phyloP scores from a whole-genome alignment of 148 eudicot species.

The Limonium bicolor region DNA sequence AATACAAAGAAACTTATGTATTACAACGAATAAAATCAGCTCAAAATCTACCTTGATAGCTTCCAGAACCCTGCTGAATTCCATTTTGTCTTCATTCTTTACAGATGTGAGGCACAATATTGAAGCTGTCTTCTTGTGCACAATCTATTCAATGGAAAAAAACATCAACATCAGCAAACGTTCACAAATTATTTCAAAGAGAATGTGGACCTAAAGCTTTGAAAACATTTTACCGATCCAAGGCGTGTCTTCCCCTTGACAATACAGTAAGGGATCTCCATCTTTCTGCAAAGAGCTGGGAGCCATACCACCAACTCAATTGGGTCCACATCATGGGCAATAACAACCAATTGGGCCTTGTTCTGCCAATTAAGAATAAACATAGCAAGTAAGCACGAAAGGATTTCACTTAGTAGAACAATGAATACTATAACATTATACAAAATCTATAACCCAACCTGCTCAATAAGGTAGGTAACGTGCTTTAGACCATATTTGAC shows the following conservation, averaged over 20 bases:
- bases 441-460: constrained; percentile 7
- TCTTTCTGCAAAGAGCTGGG: constrained; percentile 39
- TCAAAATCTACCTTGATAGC: constrained; percentile 19
- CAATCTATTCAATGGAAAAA: constrained; percentile 10
- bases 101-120: constrained; percentile 25
- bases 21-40: neutral
- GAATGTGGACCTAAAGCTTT: neutral
- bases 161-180: neutral
- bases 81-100: constrained; percentile 27
- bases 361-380: constrained; percentile 11
- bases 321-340: constrained; percentile 51
- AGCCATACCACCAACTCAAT: constrained; percentile 50
- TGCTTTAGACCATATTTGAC: constrained; percentile 53
- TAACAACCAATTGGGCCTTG: constrained; percentile 50
- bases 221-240: constrained; percentile 23
- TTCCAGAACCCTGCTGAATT: constrained; percentile 27
- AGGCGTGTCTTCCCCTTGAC: constrained; percentile 43
- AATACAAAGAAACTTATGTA: neutral
- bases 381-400: neutral
- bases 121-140: constrained; percentile 25
- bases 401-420: neutral
- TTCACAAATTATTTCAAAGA: neutral
- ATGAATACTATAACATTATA: no score
- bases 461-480: constrained; percentile 38
- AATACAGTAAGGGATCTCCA: constrained; percentile 49